Evolutionary conservation across 306 rosid species (phyloP), one percentile per base, ranked within the genome.

Genomic region (Quillaja saponaria): DNA sequence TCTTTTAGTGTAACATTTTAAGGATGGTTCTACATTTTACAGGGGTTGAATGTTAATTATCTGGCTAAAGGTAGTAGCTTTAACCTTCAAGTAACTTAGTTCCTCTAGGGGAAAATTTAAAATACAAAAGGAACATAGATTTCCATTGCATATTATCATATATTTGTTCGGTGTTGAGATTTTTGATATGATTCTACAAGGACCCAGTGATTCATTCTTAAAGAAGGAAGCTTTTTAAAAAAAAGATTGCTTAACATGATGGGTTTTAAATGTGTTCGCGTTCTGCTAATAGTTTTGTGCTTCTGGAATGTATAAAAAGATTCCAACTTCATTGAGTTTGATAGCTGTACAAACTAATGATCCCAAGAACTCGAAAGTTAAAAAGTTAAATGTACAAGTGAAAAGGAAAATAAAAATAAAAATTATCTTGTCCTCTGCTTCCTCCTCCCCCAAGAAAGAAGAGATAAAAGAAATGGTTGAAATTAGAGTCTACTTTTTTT

Each of bases 161-260:
- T 25, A n/a, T n/a, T n/a, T n/a, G n/a, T n/a, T n/a, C n/a, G 31
- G 31, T 1, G 31, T 25, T 25, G 31, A 25, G 31, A 4, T 25
- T 25, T 25, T 47, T 55, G 21, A 51, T 19, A 13, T 55, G 76
- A 28, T 34, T 49, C 19, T 44, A 28, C 3, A 8, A 51, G 16
- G 46, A 18, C 39, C n/a, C 10, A 20, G 31, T 50, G 25, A 37
- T 76, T 58, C 48, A 39, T 28, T 31, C 58, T 70, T 45, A 3
- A 38, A 16, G 63, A 34, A 39, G n/a, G 64, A n/a, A 61, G 52
- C 42, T 79, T 12, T 12, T 64, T 44, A 60, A 37, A 48, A n/a
- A n/a, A n/a, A n/a, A n/a, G n/a, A n/a, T n/a, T 63, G 47, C 20
- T 44, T 48, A 6, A 38, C 13, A 6, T 19, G 57, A 39, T 39